Percentiles rank a stretch among this genome's conserved stretches.
Evolutionary conservation across 257 asterid genomes (phyloP).

Genomic region (Cruciata laevipes): DNA sequence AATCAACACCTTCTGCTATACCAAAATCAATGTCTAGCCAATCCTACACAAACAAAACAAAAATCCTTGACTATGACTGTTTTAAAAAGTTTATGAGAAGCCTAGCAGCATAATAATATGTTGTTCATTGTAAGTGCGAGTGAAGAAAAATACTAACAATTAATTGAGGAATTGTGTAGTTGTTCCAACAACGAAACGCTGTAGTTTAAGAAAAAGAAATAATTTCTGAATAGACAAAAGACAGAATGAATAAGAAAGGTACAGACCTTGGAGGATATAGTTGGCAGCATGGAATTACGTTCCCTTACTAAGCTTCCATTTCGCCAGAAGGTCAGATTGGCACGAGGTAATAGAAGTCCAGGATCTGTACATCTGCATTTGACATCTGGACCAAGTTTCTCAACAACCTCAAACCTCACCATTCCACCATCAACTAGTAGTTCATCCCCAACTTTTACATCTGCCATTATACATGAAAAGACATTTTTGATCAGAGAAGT

Average conservation of each 20-base stretch:
- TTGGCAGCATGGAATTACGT: constrained; percentile 98
- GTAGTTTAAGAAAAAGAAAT: not conserved
- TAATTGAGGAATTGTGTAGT: not conserved
- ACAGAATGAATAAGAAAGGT: constrained; percentile 11
- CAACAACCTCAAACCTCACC: constrained; percentile 98
- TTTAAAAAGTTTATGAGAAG: not conserved
- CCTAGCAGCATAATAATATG: not conserved
- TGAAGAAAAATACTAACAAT: not conserved
- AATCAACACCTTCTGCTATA: constrained; percentile 95
- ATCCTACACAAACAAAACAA: constrained; percentile 44
- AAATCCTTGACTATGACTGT: constrained; percentile 19
- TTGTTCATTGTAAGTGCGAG: not conserved
- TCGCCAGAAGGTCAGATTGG: constrained; percentile 96
- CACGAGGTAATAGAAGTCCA: constrained; percentile 91
- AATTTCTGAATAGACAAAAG: not conserved
- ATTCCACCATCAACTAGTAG: constrained; percentile 98
- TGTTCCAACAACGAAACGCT: not conserved
- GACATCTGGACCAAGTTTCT: constrained; percentile 97
- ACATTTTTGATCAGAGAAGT: constrained; percentile 9
- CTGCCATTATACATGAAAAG: constrained; percentile 32
- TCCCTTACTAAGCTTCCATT: constrained; percentile 91
- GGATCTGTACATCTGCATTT: constrained; percentile 93
- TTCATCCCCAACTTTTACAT: constrained; percentile 85
- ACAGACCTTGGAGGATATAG: constrained; percentile 86
- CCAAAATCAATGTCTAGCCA: constrained; percentile 99